Evolutionary conservation across 2,329 filamentous ascomycete genomes (phyloP).

Genomic region (Amesomyces nigricolor): DNA sequence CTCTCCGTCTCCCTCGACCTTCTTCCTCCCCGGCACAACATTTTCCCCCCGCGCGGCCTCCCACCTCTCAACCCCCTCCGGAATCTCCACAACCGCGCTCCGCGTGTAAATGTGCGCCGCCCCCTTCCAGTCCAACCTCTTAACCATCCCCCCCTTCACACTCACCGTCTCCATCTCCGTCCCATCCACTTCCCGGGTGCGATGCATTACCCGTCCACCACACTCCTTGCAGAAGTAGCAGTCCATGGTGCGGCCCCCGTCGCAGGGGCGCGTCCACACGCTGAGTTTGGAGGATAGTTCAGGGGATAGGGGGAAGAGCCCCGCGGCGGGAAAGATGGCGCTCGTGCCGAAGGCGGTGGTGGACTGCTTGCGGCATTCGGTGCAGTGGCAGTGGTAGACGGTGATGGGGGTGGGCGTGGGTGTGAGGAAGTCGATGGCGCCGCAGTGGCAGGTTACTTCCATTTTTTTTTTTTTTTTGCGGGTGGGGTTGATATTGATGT

Average conservation of each 20-base stretch:
- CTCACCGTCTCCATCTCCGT: constrained; percentile 34
- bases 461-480: background rate
- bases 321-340: constrained; percentile 32
- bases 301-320: constrained; percentile 30
- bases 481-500: no score
- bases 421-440: constrained; percentile 29
- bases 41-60: constrained; percentile 11
- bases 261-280: constrained; percentile 29
- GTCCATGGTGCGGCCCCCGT: constrained; percentile 30
- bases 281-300: constrained; percentile 26
- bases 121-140: constrained; percentile 36
- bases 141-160: constrained; percentile 43
- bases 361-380: constrained; percentile 34
- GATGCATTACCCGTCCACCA: constrained; percentile 45
- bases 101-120: constrained; percentile 43
- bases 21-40: constrained; percentile 11
- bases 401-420: constrained; percentile 26
- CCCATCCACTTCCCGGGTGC: constrained; percentile 36
- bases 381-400: constrained; percentile 36
- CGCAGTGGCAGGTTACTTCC: constrained; percentile 32
- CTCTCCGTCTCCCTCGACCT: background rate
- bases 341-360: constrained; percentile 35
- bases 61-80: constrained; percentile 29
- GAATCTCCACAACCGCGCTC: constrained; percentile 41
- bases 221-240: constrained; percentile 32